A percentile compares a stretch with the other conserved stretches of the same genome.
Conservation (phyloP, 306 rosid species). For the Heteromeles arbutifolia region DNA sequence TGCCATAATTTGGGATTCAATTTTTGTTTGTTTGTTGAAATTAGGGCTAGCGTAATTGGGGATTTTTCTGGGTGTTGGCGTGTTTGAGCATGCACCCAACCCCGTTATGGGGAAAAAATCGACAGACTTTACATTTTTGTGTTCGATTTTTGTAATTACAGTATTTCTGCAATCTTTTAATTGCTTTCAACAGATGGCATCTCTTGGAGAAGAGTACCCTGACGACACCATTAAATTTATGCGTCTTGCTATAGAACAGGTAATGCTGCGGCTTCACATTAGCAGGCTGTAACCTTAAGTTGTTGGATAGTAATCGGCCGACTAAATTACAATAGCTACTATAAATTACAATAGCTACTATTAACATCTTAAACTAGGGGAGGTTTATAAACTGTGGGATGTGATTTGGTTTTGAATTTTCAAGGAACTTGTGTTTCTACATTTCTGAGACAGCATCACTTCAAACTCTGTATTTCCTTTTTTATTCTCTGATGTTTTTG, state of each 20-base stretch:
- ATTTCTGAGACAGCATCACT: not conserved
- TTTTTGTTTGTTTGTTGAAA: too few species aligned
- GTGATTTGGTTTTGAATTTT: not conserved
- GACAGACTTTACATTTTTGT: not conserved
- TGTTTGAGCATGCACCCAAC: not conserved
- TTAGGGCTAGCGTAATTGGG: not conserved
- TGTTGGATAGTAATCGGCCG: not conserved
- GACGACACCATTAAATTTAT: constrained; percentile 41
- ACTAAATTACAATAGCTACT: not conserved
- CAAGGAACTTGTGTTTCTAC: not conserved
- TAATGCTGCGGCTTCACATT: not conserved
- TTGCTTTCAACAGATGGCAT: constrained; percentile 23
- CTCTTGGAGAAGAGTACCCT: constrained; percentile 17
- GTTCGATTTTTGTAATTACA: not conserved
- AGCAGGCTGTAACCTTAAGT: not conserved
- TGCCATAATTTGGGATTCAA: not conserved
- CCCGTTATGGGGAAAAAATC: not conserved
- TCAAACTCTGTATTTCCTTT: not conserved
- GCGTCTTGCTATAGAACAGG: constrained; percentile 75
- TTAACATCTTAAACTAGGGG: not conserved
- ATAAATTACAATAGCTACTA: not conserved
- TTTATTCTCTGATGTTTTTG: not conserved
- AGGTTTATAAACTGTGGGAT: not conserved
- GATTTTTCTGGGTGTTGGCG: not conserved
- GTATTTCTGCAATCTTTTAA: not conserved